These are phyloP conservation scores for Meyerozyma elateridarum DNA, from an alignment of 1,139 yeast species.

Conservation along the genomic window DNA sequence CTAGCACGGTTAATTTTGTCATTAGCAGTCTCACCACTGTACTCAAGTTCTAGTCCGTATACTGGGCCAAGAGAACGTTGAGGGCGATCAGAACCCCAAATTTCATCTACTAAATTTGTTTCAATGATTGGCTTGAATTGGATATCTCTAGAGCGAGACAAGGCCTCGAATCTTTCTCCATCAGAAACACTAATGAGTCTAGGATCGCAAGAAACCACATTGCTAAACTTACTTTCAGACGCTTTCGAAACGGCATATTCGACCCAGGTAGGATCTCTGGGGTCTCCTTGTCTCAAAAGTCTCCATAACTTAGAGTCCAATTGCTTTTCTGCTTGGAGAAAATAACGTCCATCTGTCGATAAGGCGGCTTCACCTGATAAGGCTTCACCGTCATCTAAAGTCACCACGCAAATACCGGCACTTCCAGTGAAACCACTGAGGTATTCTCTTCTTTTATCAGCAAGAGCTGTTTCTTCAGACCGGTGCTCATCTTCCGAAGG, in stretches of 20 bases:
- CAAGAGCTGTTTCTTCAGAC: constrained; percentile 47
- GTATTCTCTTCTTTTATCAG: constrained; percentile 48
- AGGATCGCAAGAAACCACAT: constrained; percentile 39
- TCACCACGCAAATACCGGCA: constrained; percentile 52
- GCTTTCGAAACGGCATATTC: constrained; percentile 36
- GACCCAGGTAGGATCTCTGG: constrained; percentile 35
- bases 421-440: constrained; percentile 54
- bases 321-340: constrained; percentile 43
- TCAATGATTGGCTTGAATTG: constrained; percentile 28
- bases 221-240: constrained; percentile 25
- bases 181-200: constrained; percentile 27
- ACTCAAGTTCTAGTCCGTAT: constrained; percentile 35
- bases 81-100: constrained; percentile 42
- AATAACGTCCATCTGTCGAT: constrained; percentile 57
- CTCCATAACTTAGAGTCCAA: constrained; percentile 32
- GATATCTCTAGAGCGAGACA: constrained; percentile 19
- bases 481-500: constrained; percentile 63
- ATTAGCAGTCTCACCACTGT: constrained; percentile 39
- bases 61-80: constrained; percentile 32
- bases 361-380: constrained; percentile 41
- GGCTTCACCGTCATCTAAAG: constrained; percentile 29
- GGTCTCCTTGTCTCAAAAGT: constrained; percentile 35
- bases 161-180: constrained; percentile 26
- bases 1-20: constrained; percentile 31
- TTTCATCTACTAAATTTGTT: constrained; percentile 33